phyloP scores from a whole-genome alignment of 371 early-diverging fungal genomes.

The Batkoa obscura region DNA sequence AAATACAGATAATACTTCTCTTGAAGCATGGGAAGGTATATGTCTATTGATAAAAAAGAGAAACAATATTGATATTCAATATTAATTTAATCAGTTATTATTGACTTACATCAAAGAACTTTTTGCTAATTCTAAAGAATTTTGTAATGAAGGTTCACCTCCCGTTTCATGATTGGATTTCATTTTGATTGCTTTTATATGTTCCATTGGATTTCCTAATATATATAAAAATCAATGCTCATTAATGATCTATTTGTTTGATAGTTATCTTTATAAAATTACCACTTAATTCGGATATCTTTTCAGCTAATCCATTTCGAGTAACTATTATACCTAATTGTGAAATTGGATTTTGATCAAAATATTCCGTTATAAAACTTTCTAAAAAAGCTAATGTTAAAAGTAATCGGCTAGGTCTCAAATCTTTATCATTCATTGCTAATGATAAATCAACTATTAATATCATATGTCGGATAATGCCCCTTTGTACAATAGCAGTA shows the following conservation, averaged over 20 bases:
- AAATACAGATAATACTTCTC: conserved; percentile 67
- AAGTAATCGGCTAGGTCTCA: conserved; percentile 61
- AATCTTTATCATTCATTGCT: conserved; percentile 67
- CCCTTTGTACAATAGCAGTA: conserved; percentile 70
- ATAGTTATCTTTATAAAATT: conserved; percentile 8
- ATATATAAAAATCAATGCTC: too few species aligned
- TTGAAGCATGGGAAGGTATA: conserved; percentile 81
- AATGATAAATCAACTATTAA: conserved; percentile 65
- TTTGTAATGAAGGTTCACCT: conserved; percentile 86
- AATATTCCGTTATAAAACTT: conserved; percentile 65
- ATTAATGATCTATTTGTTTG: background rate
- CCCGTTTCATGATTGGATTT: conserved; percentile 48
- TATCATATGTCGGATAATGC: conserved; percentile 78
- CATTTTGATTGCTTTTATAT: conserved; percentile 38
- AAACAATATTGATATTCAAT: background rate
- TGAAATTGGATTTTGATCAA: conserved; percentile 89
- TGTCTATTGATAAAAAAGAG: conserved; percentile 29
- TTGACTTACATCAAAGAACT: conserved; percentile 24
- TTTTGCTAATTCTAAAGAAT: conserved; percentile 69
- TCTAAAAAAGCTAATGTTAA: conserved; percentile 42
- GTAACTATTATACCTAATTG: conserved; percentile 78
- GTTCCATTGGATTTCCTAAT: conserved; percentile 57
- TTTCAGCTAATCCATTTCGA: conserved; percentile 72
- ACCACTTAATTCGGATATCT: conserved; percentile 62
- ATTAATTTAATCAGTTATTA: background rate